Evolutionary conservation across 2,329 filamentous ascomycete species (phyloP).

Genomic region (Colletotrichum tamarilloi): DNA sequence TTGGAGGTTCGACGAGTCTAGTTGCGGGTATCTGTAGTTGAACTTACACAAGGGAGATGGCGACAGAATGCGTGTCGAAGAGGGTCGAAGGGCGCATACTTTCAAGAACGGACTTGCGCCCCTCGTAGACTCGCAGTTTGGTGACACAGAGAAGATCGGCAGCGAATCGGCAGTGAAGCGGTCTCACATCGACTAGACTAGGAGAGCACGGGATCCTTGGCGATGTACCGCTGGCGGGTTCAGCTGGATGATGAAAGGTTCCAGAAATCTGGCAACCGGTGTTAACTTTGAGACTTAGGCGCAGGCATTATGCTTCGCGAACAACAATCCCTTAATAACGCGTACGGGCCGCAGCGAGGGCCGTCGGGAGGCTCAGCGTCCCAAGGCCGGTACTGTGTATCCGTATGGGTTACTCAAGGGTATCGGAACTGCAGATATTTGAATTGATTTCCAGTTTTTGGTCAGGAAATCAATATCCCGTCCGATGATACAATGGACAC

Average conservation of each 20-base stretch:
- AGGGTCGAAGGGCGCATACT: background rate
- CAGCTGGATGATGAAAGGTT: background rate
- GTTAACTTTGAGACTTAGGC: background rate
- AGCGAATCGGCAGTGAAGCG: constrained; percentile 4
- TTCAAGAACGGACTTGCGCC: background rate
- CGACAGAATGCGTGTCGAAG: background rate
- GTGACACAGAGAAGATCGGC: constrained; percentile 1
- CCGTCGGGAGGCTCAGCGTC: background rate
- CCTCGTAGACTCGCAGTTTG: background rate
- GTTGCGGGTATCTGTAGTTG: background rate
- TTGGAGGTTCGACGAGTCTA: background rate
- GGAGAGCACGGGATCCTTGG: constrained; percentile 10
- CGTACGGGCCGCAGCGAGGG: constrained; percentile 14
- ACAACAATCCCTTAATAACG: background rate
- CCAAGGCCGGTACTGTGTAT: background rate
- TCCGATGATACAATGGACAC: background rate
- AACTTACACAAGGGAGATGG: background rate
- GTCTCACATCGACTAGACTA: background rate
- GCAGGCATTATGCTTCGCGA: constrained; percentile 20
- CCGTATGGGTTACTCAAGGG: background rate
- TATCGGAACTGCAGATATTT: background rate
- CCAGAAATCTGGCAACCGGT: constrained; percentile 5
- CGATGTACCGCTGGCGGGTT: background rate
- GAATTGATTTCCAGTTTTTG: background rate
- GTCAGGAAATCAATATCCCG: background rate